Evolutionary conservation across 352 stramenopile genomes (phyloP), one percentile per base, ranked within the genome.

Genomic region (Pythium volutum): DNA sequence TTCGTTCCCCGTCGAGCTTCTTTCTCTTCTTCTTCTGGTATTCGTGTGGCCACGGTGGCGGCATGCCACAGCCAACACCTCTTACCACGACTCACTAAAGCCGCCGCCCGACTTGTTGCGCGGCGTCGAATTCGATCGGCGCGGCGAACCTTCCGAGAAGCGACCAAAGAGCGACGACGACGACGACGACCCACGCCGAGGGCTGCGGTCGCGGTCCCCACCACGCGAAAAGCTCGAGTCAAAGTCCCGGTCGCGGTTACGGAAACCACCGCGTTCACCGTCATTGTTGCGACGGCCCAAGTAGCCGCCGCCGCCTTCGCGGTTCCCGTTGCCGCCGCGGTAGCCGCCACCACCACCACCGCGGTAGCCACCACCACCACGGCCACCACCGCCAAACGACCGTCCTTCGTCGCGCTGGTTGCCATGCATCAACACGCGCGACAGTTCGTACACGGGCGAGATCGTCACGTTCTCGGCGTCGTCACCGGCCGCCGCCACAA

Each of bases 361-460:
- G 15, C 38, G 25, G 31, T 38, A 38, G 27, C 36, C 20, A 25
- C 47, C 16, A 25, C 38, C 38, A 18, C 52, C 52, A 38, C 52
- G 20, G 22, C 64, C 64, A 42, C 64, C 65, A 42, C 49, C 36
- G 18, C 67, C 62, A 23, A 59, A 60, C 26, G 53, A 53, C 39
- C 58, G 64, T 15, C 31, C 42, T 18, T 57, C 43, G 23, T 31
- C 39, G 27, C 49, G 39, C 31, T 59, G 60, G 59, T 64, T 45
- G 79, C 77, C 46, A 10, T 36, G 58, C 27, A 87, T 67, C 16
- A 90, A 59, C 66, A 90, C 55, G 14, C 70, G 75, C 16, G 81
- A 73, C 27, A 91, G 77, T 60, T 91, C 79, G 16, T 75, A 67
- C 22, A 76, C 74, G 7, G 66, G 48, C 29, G 76, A 65, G 42